A percentile compares a stretch with the other conserved stretches of the same genome.
phyloP scores from a whole-genome alignment of 2,329 filamentous ascomycete species.

The Aspergillus neoniger region DNA sequence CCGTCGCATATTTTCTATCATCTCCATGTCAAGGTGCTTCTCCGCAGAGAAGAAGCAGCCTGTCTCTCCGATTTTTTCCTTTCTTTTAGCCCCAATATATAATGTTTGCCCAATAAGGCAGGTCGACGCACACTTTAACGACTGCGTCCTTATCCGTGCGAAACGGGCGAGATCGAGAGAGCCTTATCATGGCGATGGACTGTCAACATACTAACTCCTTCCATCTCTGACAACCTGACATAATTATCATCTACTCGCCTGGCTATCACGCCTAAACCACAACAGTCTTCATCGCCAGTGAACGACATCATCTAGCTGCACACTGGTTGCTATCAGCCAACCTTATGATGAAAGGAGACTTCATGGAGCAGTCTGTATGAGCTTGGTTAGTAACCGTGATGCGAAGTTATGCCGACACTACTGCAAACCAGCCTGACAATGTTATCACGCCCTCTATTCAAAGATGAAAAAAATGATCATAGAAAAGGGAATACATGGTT shows the following conservation, averaged over 20 bases:
- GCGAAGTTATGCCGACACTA: background rate
- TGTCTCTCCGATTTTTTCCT: background rate
- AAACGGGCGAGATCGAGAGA: no score
- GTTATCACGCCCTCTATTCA: background rate
- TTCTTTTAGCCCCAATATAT: background rate
- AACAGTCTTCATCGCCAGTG: no score
- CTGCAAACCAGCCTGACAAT: background rate
- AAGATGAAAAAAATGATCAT: background rate
- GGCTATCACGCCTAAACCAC: no score
- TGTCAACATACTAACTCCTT: no score
- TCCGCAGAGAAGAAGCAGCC: background rate
- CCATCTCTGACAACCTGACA: no score
- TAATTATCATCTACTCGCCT: no score
- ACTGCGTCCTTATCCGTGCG: no score
- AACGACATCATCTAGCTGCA: no score
- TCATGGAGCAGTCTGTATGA: background rate
- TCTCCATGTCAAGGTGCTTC: background rate
- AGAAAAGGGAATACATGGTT: no score
- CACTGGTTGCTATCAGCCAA: no score
- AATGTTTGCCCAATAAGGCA: background rate
- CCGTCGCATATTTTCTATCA: background rate
- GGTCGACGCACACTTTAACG: background rate
- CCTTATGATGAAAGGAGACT: no score
- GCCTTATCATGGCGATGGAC: no score
- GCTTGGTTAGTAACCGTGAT: background rate